Evolutionary conservation across 306 rosid species (phyloP), one percentile per base, ranked within the genome.

Genomic region (Prunus davidiana): DNA sequence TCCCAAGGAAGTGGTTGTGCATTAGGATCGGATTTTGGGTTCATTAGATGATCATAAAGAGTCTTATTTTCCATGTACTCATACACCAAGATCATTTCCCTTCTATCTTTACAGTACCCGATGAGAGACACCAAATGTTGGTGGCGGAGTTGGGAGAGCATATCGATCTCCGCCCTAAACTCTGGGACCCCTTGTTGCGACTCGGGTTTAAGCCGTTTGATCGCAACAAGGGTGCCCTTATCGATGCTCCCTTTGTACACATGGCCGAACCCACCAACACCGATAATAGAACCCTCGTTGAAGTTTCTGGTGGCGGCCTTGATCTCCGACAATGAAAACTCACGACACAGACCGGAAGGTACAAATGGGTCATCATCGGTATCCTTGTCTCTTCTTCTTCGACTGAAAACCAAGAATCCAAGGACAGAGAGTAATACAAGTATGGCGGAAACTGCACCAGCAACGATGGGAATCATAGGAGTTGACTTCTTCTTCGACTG

Each of bases 221-320:
- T 1, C 8, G 41, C 41, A 34, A 34, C 41, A 34, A 34, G 41
- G 8, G 27, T 60, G 6, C 52, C 4, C 2, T 50, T 45, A 0
- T 46, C 6, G 11, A 80, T 66, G 78, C 67, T 62, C 1, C 87
- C 85, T 72, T 83, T 83, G 56, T 83, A 86, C 6, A 83, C 87
- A 12, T 83, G 38, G 5, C 89, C 89, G 25, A 86, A 83, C 6
- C 87, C 89, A 4, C 84, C 85, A 9, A 52, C 75, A 0, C 89
- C 80, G 25, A 86, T 72, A 12, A 75, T 76, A 32, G 55, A 78
- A 16, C 2, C 10, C 0, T 63, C 72, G 0, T 75, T 74, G 12
- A 83, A 86, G 8, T 76, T 45, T 20, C 81, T 46, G 6, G 89
- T 81, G n/a, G 82, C 82, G 1, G 79, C 77, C 76, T n/a, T 72